Evolutionary conservation across 257 asterid species (phyloP), one percentile per base, ranked within the genome.

Genomic region (Cordia subcordata): DNA sequence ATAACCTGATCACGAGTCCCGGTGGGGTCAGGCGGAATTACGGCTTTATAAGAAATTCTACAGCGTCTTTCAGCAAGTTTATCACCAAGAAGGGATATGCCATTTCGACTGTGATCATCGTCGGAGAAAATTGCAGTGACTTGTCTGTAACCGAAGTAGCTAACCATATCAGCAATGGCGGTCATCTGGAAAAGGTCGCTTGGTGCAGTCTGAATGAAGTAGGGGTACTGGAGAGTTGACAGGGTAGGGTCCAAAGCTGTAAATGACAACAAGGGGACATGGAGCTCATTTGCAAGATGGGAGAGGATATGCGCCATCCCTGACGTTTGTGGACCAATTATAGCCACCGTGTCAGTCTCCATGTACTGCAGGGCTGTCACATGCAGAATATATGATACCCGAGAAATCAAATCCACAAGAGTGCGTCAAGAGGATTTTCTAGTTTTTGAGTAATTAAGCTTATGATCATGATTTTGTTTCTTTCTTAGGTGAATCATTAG

Each of bases 241-340:
- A 87, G 83, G 63, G 77, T 64, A 5, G 97, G 95, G 58, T 90
- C 97, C 66, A 72, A 58, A 15, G 97, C 95, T 0, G 97, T 83
- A 67, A 90, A 90, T 38, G 95, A 90, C 57, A 90, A 68, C 80
- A 90, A 75, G 0, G 97, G 97, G 60, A 85, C 83, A 47, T 85
- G 96, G 78, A 90, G 96, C 63, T 85, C 87, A 12, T 81, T 90
- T 17, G 88, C 88, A 37, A 87, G 79, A 78, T 87, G 94, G 17
- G 97, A 87, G 10, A 90, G 81, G 51, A 75, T 77, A 57, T 85
- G 96, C 17, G 97, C 97, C 85, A 83, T 75, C 19, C 74, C 80
- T n/a, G 96, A 85, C 55, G 66, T 64, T 70, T 90, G 97, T 49
- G 97, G 97, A 40, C 97, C 95, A 55, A 90, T 81, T 52, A 90